Evolutionary conservation across 2,329 filamentous ascomycete genomes (phyloP).

Genomic region (Pseudocercospora ulei): DNA sequence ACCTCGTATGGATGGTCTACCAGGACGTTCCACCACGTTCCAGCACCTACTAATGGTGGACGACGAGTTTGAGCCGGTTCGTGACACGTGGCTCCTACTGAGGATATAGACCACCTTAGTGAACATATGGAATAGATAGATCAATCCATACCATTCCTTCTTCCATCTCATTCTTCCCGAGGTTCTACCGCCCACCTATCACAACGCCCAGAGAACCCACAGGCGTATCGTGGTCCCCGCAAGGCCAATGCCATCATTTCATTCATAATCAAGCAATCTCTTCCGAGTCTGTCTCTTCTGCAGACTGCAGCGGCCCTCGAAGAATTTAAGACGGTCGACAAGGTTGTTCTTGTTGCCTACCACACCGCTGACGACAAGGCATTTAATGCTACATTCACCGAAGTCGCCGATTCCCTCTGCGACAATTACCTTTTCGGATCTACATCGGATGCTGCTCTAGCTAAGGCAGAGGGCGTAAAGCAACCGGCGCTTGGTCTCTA

Average conservation of each 20-base stretch:
- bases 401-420: constrained; percentile 63
- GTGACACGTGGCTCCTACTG: too few relatives aligned
- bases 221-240: constrained; percentile 77
- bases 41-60: too few relatives aligned
- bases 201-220: constrained; percentile 65
- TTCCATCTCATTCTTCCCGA: too few relatives aligned
- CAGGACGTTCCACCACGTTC: too few relatives aligned
- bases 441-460: constrained; percentile 70
- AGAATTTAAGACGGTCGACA: constrained; percentile 96
- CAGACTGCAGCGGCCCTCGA: constrained; percentile 65
- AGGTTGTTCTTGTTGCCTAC: constrained; percentile 89
- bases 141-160: too few relatives aligned
- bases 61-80: too few relatives aligned
- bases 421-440: constrained; percentile 90
- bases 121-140: too few relatives aligned
- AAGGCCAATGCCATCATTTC: constrained; percentile 68
- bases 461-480: constrained; percentile 81
- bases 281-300: constrained; percentile 80
- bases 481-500: constrained; percentile 84
- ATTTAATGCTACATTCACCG: constrained; percentile 75
- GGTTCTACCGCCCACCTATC: too few relatives aligned
- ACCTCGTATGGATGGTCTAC: too few relatives aligned
- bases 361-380: constrained; percentile 69
- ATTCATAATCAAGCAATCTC: constrained; percentile 97
- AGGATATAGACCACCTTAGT: too few relatives aligned